These are phyloP conservation scores for Solanum arcanum DNA, from an alignment of 257 asterid species.

Conservation along the genomic window DNA sequence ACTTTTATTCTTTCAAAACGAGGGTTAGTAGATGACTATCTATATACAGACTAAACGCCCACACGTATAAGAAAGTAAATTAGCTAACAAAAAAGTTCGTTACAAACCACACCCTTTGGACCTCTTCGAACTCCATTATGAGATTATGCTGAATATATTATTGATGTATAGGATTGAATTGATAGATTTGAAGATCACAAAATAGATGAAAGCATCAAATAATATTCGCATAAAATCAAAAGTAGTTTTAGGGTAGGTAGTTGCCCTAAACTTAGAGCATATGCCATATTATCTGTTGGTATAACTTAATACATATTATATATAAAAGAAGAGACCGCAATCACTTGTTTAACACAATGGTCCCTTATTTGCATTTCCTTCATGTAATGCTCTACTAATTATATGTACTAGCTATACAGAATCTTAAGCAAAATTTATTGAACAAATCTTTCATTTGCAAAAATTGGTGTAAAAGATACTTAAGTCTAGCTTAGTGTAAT, in stretches of 20 bases:
- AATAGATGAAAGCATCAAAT: background rate
- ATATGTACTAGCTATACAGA: background rate
- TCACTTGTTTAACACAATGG: background rate
- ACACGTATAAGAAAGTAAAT: no score
- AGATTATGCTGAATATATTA: background rate
- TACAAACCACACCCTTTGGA: background rate
- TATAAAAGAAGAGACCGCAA: background rate
- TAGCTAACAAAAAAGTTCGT: no score
- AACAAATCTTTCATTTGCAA: background rate
- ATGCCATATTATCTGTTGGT: background rate
- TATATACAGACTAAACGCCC: no score
- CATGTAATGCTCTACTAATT: background rate
- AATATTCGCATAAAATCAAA: background rate
- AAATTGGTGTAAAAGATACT: background rate
- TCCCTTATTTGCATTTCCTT: background rate
- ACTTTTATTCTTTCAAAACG: no score
- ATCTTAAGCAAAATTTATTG: background rate
- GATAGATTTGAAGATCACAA: background rate
- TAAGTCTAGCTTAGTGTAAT: background rate
- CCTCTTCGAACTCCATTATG: no score
- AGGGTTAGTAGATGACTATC: no score
- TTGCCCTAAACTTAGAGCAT: background rate
- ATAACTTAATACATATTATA: background rate
- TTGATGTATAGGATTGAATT: background rate
- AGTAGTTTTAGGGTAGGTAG: background rate